These are phyloP conservation scores for Psilocybe subaeruginosa DNA, from an alignment of 768 basidiomycete genomes.

Conservation along the genomic window DNA sequence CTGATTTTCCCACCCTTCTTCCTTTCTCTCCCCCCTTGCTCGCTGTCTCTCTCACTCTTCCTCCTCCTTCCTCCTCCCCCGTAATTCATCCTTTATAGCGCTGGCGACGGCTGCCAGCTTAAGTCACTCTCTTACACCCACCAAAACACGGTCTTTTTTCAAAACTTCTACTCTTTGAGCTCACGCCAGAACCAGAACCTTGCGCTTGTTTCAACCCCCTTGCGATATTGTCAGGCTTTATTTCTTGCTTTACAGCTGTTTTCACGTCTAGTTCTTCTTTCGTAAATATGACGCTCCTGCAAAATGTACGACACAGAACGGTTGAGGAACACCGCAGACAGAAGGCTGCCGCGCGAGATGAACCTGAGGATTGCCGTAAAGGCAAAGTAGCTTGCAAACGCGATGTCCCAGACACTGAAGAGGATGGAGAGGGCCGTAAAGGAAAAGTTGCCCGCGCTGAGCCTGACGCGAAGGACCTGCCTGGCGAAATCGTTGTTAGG, in stretches of 20 bases:
- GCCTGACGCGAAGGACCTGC: not conserved
- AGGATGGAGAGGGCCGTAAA: not conserved
- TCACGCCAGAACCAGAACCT: not conserved
- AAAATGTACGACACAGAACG: constrained; percentile 12
- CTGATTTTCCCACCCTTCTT: constrained; percentile 7
- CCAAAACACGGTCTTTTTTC: constrained; percentile 10
- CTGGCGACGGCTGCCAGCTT: not conserved
- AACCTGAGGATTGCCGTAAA: not conserved
- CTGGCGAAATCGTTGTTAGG: not conserved
- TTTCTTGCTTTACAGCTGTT: not conserved
- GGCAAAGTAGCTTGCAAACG: not conserved
- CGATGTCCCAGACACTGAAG: not conserved
- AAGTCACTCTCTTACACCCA: constrained; percentile 5
- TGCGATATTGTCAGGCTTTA: not conserved
- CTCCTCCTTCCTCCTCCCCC: constrained; percentile 1
- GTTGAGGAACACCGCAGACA: not conserved
- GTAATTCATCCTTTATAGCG: not conserved
- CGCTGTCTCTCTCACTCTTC: not conserved
- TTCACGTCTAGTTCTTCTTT: not conserved
- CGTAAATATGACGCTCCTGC: constrained; percentile 4
- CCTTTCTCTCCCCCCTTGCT: not conserved
- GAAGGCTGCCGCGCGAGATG: not conserved
- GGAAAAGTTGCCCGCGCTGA: constrained; percentile 1
- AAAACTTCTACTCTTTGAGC: constrained; percentile 9
- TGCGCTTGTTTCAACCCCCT: not conserved